phyloP scores from a whole-genome alignment of 78 protist genomes.

The Pigoraptor vietnamica region DNA sequence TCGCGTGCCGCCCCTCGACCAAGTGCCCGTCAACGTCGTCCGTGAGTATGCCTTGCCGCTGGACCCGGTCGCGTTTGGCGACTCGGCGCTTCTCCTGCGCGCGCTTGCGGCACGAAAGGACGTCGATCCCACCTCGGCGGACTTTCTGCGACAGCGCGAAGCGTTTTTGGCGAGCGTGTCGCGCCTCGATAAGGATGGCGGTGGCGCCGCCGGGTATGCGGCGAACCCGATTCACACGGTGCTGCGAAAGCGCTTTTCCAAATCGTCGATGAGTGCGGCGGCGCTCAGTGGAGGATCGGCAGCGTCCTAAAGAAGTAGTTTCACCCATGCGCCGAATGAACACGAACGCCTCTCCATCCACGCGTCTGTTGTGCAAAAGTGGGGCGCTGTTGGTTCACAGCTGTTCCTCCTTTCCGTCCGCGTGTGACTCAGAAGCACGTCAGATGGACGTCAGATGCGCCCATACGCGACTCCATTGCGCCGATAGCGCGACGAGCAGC shows the following conservation, averaged over 20 bases:
- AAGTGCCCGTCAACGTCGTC: not conserved
- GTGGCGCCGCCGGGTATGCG: not conserved
- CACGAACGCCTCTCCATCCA: too few relatives aligned
- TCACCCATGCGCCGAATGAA: too few relatives aligned
- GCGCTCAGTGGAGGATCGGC: not conserved
- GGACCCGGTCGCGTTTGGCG: not conserved
- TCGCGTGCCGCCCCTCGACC: not conserved
- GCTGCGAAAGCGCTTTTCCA: not conserved
- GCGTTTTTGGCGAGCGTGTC: not conserved
- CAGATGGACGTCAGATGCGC: too few relatives aligned
- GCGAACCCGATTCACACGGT: not conserved
- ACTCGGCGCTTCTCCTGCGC: not conserved
- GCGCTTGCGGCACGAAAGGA: not conserved
- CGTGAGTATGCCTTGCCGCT: not conserved
- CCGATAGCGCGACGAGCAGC: too few relatives aligned
- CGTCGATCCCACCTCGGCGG: not conserved
- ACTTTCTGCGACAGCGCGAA: not conserved
- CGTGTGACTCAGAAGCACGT: too few relatives aligned
- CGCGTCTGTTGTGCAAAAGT: too few relatives aligned
- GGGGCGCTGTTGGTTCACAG: too few relatives aligned
- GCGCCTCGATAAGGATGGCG: not conserved
- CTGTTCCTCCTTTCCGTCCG: too few relatives aligned
- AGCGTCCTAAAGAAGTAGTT: too few relatives aligned
- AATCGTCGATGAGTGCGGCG: not conserved
- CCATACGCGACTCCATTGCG: too few relatives aligned